These are phyloP conservation scores for Pterulicium gracile DNA, from an alignment of 1,284 basidiomycete genomes.

Conservation along the genomic window DNA sequence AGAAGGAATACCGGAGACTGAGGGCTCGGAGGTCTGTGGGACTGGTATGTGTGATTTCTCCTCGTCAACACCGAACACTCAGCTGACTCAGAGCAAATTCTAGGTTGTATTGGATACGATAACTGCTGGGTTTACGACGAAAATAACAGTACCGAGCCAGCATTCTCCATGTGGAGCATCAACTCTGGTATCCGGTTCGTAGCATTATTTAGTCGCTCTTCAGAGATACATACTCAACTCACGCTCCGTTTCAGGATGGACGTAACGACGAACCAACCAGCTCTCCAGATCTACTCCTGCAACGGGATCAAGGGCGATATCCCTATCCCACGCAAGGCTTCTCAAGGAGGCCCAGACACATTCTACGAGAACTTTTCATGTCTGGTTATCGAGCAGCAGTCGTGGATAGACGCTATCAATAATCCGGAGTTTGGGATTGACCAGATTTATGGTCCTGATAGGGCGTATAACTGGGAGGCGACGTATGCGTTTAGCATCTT, in stretches of 20 bases:
- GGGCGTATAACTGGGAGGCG: background rate
- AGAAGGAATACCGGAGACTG: constrained; percentile 23
- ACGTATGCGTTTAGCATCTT: background rate
- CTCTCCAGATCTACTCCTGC: constrained; percentile 35
- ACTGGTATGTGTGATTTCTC: constrained; percentile 19
- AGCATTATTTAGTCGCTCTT: background rate
- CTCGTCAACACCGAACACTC: background rate
- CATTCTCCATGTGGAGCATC: constrained; percentile 30
- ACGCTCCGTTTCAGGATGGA: constrained; percentile 22
- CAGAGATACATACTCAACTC: constrained; percentile 4
- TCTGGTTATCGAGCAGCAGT: constrained; percentile 38
- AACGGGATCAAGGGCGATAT: constrained; percentile 29
- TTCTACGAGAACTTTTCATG: constrained; percentile 31
- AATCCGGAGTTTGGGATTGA: constrained; percentile 32
- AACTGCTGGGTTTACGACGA: constrained; percentile 36
- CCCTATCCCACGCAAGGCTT: constrained; percentile 30
- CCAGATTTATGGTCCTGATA: constrained; percentile 31
- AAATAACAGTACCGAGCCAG: constrained; percentile 17
- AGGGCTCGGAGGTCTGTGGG: constrained; percentile 26
- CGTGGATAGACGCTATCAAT: constrained; percentile 37
- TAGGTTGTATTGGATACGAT: constrained; percentile 34
- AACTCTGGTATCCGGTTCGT: constrained; percentile 35
- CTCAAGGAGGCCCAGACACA: constrained; percentile 28
- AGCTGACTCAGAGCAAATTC: background rate
- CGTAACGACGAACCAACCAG: constrained; percentile 32